Base-by-base conservation (phyloP, 1,284 basidiomycete genomes). In the Apiotrichum sp. region DNA sequence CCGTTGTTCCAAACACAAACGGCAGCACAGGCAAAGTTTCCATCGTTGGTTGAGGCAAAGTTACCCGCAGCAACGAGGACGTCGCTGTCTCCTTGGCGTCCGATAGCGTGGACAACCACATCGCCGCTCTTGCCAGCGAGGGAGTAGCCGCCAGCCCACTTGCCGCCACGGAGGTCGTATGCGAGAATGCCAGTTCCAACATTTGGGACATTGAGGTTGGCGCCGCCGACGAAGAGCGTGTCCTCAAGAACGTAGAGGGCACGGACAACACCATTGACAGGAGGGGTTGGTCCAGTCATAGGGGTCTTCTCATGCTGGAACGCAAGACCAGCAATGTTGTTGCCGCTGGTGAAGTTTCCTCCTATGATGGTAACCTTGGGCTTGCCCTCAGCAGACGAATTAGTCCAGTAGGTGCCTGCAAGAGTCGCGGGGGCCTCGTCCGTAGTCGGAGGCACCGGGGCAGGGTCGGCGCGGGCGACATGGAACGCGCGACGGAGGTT, bases 371-470 rank as follows among this genome's bases (percentile, higher is more conserved):
- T 84, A 46, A 90, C 76, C 2, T 58, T 57, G 0, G 69, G 61
- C 59, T 88, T 81, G 44, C 79, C 78, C 3, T 80, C 80, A 5
- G 83, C 83, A 1, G 85, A 83, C 41, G 80, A 80, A 68, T 96
- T 96, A 14, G 84, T 86, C 89, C 89, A 98, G 78, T 93, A 98
- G 2, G 84, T 83, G 38, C 90, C 93, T 0, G 89, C 82, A 43
- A 96, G 80, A 55, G 97, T 84, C 35, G 91, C 85, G 1, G 92
- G 89, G 1, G 88, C 85, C 0, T 82, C 77, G 1, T 83, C 80
- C 1, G 83, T 73, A 33, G 81, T 78, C 0, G 79, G 59, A 16
- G 82, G 61, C 53, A 75, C 67, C 1, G 71, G 65, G 1, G 67
- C 65, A 0, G 70, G 64, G 4, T 67, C 63, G 16, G 87, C 86